Base-by-base conservation (phyloP, 2,329 filamentous ascomycete species). In the Colletotrichum trifolii region DNA sequence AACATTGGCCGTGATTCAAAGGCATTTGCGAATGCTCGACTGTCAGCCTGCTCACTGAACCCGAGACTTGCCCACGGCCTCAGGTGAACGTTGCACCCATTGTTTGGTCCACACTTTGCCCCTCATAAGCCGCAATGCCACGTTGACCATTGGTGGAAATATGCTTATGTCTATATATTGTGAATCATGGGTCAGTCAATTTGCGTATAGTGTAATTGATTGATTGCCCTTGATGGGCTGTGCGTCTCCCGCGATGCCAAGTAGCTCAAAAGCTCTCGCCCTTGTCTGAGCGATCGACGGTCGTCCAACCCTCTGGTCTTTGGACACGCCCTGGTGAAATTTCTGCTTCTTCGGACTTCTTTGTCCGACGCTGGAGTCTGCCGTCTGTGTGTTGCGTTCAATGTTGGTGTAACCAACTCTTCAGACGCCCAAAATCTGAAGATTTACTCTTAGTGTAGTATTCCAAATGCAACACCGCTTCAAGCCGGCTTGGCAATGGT, bases 51-150 rank as follows among this genome's bases (percentile, higher is more conserved):
- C 47, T 42, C 53, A 53, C 52, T 57, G 47, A 62, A 65, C 25
- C 47, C 58, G 63, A 65, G 58, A 65, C 63, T 50, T 25, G 33
- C 47, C 36, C 48, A 39, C 39, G 25, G 52, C 58, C 33, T 57
- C 57, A 62, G 62, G 58, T 53, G 42, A 42, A 13, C 17, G 39
- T 33, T 15, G 8, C 10, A n/a, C 50, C 40, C 46, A 38, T 50
- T 52, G 50, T 39, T 50, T n/a, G 47, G 45, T 43, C 58, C 62
- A 62, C 25, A 55, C 36, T 56, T 50, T 62, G 43, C 52, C 62
- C 62, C 58, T 65, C 47, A 50, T 65, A 56, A 65, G 52, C 62
- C 17, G 52, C 46, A 65, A 48, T 47, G 9, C 5, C n/a, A 7
- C 35, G 12, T 38, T 45, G 46, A 50, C 11, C 3, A 62, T 65